phyloP scores from a whole-genome alignment of 2,329 filamentous ascomycete genomes.

The Aspergillus sp. region DNA sequence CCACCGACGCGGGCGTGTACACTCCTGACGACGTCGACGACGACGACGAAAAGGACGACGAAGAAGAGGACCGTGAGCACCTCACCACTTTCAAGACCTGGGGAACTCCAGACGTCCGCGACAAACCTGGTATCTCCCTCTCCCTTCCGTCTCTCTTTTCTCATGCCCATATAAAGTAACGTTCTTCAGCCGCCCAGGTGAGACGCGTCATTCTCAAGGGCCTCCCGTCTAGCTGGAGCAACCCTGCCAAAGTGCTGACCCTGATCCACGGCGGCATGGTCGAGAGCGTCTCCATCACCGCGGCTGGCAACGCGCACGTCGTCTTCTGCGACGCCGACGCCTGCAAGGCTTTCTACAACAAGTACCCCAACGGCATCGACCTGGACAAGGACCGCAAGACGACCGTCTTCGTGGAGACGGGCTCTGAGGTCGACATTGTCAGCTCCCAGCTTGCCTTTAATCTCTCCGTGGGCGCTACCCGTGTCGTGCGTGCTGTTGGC shows the following conservation, averaged over 20 bases:
- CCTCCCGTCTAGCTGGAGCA: constrained; percentile 32
- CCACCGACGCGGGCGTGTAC: neutral
- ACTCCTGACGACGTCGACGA: constrained; percentile 2
- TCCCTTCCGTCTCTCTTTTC: neutral
- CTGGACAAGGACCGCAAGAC: constrained; percentile 28
- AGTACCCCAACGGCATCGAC: constrained; percentile 36
- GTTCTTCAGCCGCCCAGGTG: constrained; percentile 19
- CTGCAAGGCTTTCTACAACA: constrained; percentile 35
- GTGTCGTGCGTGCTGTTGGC: constrained; percentile 45
- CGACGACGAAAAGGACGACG: neutral
- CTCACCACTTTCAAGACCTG: constrained; percentile 29
- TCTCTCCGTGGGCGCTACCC: constrained; percentile 41
- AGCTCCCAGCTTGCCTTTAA: constrained; percentile 42
- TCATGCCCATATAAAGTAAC: neutral
- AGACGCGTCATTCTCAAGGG: constrained; percentile 34
- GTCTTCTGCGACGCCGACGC: constrained; percentile 34
- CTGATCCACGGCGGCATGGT: constrained; percentile 39
- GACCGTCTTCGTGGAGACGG: constrained; percentile 37
- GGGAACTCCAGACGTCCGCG: constrained; percentile 25
- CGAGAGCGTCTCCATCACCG: constrained; percentile 28
- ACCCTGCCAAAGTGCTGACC: constrained; percentile 31
- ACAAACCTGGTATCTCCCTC: constrained; percentile 23
- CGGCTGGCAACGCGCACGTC: constrained; percentile 28
- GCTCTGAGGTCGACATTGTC: constrained; percentile 37
- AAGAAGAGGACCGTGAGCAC: constrained; percentile 28